Base-by-base conservation (phyloP, 306 rosid species). In the Canavalia gladiata region DNA sequence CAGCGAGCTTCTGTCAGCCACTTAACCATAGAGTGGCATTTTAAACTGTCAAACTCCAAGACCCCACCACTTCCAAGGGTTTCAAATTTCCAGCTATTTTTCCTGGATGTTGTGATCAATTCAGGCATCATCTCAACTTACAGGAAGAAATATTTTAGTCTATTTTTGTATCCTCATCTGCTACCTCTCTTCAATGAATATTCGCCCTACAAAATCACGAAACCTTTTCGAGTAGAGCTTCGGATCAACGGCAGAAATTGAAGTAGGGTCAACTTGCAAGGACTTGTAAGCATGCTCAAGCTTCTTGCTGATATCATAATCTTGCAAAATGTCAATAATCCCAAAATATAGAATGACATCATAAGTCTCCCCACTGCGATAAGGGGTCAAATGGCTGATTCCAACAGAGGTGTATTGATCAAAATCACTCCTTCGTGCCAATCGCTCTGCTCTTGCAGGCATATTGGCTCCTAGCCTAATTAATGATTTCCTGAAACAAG, bases 241-340 rank as follows among this genome's bases (percentile, higher is more conserved):
- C 12, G 99, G 99, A 88, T 94, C 99, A 31, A 96, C 99, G 0
- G 99, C 99, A 13, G 99, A 96, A 74, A 96, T 96, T 35, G 97
- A 92, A 68, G 88, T 51, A 9, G 99, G 87, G 78, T 96, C 95
- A 3, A 85, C 99, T 82, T 96, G 99, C 67, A 90, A 90, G 43
- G 99, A 96, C 84, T 96, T 96, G 89, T 93, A 96, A 6, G 97
- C 98, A 66, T 90, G 99, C 83, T 96, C 99, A 34, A 96, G 79
- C 91, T 94, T 96, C 91, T 96, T 96, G 92, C 87, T 92, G 86
- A 96, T 92, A 76, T 94, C 99, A 52, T 96, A 96, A 79, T 96
- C 99, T 86, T 96, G 99, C 86, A 96, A 76, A 75, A 94, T 96
- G 94, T 96, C 99, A 8, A 96, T 96, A 47, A 96, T 85, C 84